phyloP scores from a whole-genome alignment of 495 filamentous ascomycete genomes.

The Lentithecium fluviatile region DNA sequence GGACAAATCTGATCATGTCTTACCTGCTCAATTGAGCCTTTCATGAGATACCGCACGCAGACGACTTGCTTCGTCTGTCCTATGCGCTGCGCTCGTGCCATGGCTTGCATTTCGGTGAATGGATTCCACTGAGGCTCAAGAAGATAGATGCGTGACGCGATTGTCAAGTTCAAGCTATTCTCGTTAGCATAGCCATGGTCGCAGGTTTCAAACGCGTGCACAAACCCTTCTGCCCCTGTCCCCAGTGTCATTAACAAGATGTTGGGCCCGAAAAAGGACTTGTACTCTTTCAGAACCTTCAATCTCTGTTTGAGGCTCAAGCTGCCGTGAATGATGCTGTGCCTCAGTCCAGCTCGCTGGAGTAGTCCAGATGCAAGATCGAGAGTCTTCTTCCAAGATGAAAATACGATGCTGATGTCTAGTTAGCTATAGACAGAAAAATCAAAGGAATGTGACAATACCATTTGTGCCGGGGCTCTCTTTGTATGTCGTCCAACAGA shows the following conservation, averaged over 20 bases:
- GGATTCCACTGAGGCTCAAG: neutral
- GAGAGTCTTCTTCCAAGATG: conserved; percentile 15
- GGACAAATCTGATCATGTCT: neutral
- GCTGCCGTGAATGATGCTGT: neutral
- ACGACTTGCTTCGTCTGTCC: neutral
- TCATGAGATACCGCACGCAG: neutral
- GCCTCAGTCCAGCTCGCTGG: neutral
- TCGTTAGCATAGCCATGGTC: too few relatives aligned
- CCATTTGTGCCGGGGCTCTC: neutral
- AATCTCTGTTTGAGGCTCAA: neutral
- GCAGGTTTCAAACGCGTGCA: too few relatives aligned
- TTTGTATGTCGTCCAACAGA: neutral
- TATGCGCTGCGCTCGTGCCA: neutral
- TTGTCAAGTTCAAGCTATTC: neutral
- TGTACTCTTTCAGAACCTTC: neutral
- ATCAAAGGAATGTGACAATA: neutral
- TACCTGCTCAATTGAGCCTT: neutral
- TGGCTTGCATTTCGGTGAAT: neutral
- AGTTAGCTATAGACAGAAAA: neutral
- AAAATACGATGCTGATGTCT: conserved; percentile 11
- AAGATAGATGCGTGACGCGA: neutral
- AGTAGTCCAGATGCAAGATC: neutral
- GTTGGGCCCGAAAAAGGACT: neutral
- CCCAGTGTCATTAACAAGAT: neutral
- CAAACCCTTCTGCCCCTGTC: neutral